A percentile compares a stretch with the other conserved stretches of the same genome.
These are phyloP conservation scores for Elongisporangium senticosum DNA, from an alignment of 352 stramenopile genomes.

Conservation along the genomic window DNA sequence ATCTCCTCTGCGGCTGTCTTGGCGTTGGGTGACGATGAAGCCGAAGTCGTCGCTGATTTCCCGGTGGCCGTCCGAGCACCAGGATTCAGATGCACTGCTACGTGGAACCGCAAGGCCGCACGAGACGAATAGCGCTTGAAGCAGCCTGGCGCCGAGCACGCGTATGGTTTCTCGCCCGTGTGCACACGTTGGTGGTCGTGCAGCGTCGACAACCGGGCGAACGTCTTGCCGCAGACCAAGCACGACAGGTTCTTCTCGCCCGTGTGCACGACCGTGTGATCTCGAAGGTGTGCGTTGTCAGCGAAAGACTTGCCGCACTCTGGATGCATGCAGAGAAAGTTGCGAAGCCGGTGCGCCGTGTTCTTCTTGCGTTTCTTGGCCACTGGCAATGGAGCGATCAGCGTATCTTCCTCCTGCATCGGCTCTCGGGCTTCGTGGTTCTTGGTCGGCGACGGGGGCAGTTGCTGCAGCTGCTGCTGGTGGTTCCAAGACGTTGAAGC, in stretches of 20 bases:
- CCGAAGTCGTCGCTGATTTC: not conserved
- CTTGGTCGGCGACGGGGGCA: not conserved
- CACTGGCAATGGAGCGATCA: not conserved
- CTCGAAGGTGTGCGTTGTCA: constrained; percentile 58
- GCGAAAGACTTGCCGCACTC: constrained; percentile 65
- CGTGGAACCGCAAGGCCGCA: constrained; percentile 55
- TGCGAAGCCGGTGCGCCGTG: constrained; percentile 46
- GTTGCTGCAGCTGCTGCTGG: not conserved
- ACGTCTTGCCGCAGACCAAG: constrained; percentile 36
- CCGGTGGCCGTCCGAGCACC: no score
- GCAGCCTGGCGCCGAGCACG: constrained; percentile 22
- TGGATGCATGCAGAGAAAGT: constrained; percentile 64
- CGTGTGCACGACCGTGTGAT: constrained; percentile 72
- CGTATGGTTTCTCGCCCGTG: constrained; percentile 68
- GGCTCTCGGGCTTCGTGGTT: not conserved
- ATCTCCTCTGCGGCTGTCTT: not conserved
- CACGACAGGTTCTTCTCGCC: constrained; percentile 60
- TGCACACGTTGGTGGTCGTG: constrained; percentile 66
- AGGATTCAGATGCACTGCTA: constrained; percentile 1
- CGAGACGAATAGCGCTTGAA: constrained; percentile 42
- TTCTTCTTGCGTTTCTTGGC: constrained; percentile 37
- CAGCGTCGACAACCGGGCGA: constrained; percentile 48
- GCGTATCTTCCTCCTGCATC: not conserved
- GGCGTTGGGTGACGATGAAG: not conserved
- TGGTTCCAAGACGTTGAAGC: not conserved